These are phyloP conservation scores for Coemansia javaensis DNA, from an alignment of 192 early-diverging fungal genomes.

Conservation along the genomic window DNA sequence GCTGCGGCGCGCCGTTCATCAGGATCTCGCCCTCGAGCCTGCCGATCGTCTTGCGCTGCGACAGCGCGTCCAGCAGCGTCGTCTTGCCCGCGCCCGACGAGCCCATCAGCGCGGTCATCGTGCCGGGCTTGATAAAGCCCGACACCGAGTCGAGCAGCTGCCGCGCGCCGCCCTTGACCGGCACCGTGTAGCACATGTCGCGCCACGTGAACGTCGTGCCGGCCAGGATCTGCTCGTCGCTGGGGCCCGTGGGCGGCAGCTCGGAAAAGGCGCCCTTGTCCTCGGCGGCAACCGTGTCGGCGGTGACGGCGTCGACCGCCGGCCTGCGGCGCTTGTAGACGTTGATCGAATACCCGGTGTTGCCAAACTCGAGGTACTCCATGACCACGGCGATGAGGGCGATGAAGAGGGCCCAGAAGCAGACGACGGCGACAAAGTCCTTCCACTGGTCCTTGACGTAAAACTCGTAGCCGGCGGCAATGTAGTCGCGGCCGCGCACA, in stretches of 20 bases:
- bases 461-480: slow-evolving; percentile 50
- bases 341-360: slow-evolving; percentile 34
- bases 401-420: slow-evolving; percentile 34
- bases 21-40: slow-evolving; percentile 58
- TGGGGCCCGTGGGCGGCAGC: slow-evolving; percentile 16
- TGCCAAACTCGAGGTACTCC: slow-evolving; percentile 52
- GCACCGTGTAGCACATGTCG: slow-evolving; percentile 65
- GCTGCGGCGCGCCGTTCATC: slow-evolving; percentile 52
- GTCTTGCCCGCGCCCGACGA: slow-evolving; percentile 62
- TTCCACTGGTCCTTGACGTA: slow-evolving; percentile 54
- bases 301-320: slow-evolving; percentile 30
- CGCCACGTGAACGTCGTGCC: slow-evolving; percentile 63
- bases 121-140: slow-evolving; percentile 65
- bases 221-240: slow-evolving; percentile 42
- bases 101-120: slow-evolving; percentile 73
- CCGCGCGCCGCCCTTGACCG: slow-evolving; percentile 55
- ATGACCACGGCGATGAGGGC: slow-evolving; percentile 38
- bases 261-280: neutral
- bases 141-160: slow-evolving; percentile 62
- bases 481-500: slow-evolving; percentile 59
- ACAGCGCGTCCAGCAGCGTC: slow-evolving; percentile 65
- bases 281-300: slow-evolving; percentile 22
- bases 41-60: slow-evolving; percentile 65
- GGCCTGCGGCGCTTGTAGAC: slow-evolving; percentile 26
- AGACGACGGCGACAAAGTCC: slow-evolving; percentile 54